A percentile compares a stretch with the other conserved stretches of the same genome.
These are phyloP conservation scores for Boletus rex-veris DNA, from an alignment of 768 basidiomycete genomes.

Conservation along the genomic window DNA sequence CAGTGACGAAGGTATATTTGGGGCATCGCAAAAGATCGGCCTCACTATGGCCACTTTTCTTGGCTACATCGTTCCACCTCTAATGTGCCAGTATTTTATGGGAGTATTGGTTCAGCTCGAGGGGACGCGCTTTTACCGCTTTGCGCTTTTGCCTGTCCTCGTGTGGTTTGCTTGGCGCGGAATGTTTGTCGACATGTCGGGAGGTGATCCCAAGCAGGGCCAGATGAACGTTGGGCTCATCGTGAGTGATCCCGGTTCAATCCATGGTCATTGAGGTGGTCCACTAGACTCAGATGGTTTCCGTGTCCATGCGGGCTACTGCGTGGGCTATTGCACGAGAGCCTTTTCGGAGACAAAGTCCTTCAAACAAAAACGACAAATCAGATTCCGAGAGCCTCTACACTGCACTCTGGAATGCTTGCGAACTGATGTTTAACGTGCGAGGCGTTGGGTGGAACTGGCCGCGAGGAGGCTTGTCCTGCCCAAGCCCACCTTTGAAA, in stretches of 20 bases:
- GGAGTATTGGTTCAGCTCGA: constrained; percentile 50
- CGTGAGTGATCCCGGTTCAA: constrained; percentile 9
- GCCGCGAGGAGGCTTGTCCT: constrained; percentile 15
- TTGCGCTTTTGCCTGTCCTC: constrained; percentile 48
- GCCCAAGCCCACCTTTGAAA: constrained; percentile 5
- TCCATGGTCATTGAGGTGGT: neutral
- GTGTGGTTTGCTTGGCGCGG: constrained; percentile 44
- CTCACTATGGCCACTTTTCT: constrained; percentile 24
- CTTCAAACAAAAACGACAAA: neutral
- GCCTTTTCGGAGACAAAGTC: constrained; percentile 8
- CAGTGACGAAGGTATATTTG: constrained; percentile 1
- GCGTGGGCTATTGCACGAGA: constrained; percentile 17
- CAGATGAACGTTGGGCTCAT: constrained; percentile 12
- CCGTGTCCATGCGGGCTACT: constrained; percentile 3
- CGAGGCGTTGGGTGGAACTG: constrained; percentile 31
- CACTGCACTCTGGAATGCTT: constrained; percentile 23
- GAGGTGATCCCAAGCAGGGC: constrained; percentile 15
- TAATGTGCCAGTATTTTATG: constrained; percentile 45
- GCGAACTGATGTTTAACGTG: constrained; percentile 20
- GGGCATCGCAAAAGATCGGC: constrained; percentile 3
- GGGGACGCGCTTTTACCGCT: constrained; percentile 39
- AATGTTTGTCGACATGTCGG: constrained; percentile 22
- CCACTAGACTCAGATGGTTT: constrained; percentile 11
- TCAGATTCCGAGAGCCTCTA: neutral
- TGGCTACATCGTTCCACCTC: constrained; percentile 39